These are phyloP conservation scores for Solanum lycopersicoides DNA, from an alignment of 257 asterid species.

Conservation along the genomic window DNA sequence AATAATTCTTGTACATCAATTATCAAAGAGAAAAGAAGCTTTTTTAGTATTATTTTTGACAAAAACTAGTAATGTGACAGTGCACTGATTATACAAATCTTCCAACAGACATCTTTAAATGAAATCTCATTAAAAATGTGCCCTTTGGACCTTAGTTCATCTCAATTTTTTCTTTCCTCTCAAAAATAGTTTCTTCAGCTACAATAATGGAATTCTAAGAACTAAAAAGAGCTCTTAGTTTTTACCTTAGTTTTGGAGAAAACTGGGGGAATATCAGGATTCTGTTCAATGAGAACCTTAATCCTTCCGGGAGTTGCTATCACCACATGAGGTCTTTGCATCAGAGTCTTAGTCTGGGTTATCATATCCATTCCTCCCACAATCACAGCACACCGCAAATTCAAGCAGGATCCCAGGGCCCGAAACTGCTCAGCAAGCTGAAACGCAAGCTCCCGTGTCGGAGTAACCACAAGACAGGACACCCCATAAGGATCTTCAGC, in stretches of 20 bases:
- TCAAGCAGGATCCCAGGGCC: slow-evolving; percentile 75
- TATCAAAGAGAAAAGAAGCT: neutral
- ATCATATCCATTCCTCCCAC: slow-evolving; percentile 95
- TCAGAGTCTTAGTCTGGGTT: slow-evolving; percentile 57
- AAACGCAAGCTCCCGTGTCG: slow-evolving; percentile 83
- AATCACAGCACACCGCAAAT: slow-evolving; percentile 59
- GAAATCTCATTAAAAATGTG: neutral
- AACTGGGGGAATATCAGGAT: slow-evolving; percentile 69
- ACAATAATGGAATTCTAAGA: neutral
- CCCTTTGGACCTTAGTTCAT: neutral
- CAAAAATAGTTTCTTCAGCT: neutral
- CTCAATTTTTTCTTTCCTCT: neutral
- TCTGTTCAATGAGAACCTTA: slow-evolving; percentile 69
- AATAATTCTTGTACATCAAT: neutral
- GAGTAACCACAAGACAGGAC: slow-evolving; percentile 80
- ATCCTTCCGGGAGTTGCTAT: slow-evolving; percentile 95
- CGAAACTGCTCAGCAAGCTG: slow-evolving; percentile 94
- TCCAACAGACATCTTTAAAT: neutral
- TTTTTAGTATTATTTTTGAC: neutral
- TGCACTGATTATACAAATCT: neutral
- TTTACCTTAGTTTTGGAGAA: slow-evolving; percentile 73
- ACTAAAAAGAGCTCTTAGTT: neutral
- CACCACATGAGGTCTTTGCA: slow-evolving; percentile 78
- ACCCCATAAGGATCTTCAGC: slow-evolving; percentile 82
- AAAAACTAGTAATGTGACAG: neutral